A percentile compares a stretch with the other conserved stretches of the same genome.
Conservation (phyloP, 352 stramenopile species). For the Phytophthora lateralis region DNA sequence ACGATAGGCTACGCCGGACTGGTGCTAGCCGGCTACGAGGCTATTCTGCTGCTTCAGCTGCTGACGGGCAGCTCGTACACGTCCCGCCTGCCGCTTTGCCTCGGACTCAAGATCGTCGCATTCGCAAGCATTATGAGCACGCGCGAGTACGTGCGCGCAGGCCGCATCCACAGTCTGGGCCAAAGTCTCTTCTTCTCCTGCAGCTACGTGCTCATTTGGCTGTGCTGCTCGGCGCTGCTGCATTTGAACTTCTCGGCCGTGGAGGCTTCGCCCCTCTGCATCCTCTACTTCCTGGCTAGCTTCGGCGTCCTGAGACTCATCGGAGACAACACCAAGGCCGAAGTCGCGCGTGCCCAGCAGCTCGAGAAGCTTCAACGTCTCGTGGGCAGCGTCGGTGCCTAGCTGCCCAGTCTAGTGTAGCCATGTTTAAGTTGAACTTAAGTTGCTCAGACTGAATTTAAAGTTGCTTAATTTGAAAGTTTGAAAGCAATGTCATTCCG, state of each 20-base stretch:
- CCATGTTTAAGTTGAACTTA: constrained; percentile 5
- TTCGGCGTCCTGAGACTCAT: constrained; percentile 41
- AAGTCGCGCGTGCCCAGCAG: constrained; percentile 52
- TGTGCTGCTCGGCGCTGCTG: constrained; percentile 33
- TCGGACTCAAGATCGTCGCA: constrained; percentile 49
- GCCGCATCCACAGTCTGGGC: constrained; percentile 18
- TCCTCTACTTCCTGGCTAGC: constrained; percentile 46
- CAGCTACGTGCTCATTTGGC: constrained; percentile 48
- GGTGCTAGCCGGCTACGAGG: constrained; percentile 49
- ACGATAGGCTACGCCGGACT: constrained; percentile 45
- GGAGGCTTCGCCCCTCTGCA: constrained; percentile 45
- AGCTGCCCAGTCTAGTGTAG: constrained; percentile 1
- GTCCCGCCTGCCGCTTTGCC: constrained; percentile 27
- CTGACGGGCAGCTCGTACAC: constrained; percentile 18
- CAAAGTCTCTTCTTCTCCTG: constrained; percentile 43
- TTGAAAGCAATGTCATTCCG: constrained; percentile 16
- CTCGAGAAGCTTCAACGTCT: constrained; percentile 60
- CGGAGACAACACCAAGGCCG: constrained; percentile 56
- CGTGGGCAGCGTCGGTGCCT: constrained; percentile 3
- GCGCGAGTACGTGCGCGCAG: constrained; percentile 42
- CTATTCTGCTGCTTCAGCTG: constrained; percentile 41
- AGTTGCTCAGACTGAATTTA: neutral
- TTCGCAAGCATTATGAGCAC: constrained; percentile 44
- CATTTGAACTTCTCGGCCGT: constrained; percentile 38
- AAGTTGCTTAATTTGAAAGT: constrained; percentile 20